phyloP scores from a whole-genome alignment of 2,329 filamentous ascomycete species.

The Cordyceps tenuipes region DNA sequence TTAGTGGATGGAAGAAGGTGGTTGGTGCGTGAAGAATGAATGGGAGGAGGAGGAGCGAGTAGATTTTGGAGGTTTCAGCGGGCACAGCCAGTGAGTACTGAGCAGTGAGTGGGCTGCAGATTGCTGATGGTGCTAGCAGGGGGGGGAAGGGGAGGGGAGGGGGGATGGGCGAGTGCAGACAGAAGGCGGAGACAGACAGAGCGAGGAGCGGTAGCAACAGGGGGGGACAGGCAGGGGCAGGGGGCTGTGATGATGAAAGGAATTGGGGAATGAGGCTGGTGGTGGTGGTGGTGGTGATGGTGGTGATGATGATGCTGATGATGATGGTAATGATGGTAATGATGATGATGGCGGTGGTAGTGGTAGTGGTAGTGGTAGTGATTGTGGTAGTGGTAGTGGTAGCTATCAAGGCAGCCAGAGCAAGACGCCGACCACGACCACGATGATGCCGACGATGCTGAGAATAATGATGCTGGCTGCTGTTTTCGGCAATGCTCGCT shows the following conservation, averaged over 20 bases:
- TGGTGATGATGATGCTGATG: no score
- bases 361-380: no score
- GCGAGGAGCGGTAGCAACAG: background rate
- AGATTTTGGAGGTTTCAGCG: constrained; percentile 10
- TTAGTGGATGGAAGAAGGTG: constrained; percentile 13
- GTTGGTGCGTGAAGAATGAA: constrained; percentile 11
- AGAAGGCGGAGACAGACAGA: no score
- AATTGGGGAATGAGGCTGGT: no score
- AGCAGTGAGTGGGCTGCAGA: constrained; percentile 9
- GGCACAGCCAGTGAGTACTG: background rate
- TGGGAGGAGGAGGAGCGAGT: background rate
- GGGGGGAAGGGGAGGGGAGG: background rate
- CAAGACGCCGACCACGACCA: no score
- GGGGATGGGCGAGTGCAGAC: background rate
- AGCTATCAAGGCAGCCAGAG: no score
- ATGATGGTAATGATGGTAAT: background rate
- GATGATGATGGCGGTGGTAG: background rate
- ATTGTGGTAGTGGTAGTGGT: no score
- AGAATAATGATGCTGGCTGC: background rate
- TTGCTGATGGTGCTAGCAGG: constrained; percentile 9
- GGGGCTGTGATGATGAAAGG: no score
- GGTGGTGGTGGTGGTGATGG: background rate
- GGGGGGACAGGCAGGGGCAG: no score
- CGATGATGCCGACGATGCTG: background rate
- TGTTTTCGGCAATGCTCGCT: background rate